Percentiles rank a stretch among this genome's conserved stretches.
These are phyloP conservation scores for Colletotrichum sp. DNA, from an alignment of 2,329 filamentous ascomycete species.

Conservation along the genomic window DNA sequence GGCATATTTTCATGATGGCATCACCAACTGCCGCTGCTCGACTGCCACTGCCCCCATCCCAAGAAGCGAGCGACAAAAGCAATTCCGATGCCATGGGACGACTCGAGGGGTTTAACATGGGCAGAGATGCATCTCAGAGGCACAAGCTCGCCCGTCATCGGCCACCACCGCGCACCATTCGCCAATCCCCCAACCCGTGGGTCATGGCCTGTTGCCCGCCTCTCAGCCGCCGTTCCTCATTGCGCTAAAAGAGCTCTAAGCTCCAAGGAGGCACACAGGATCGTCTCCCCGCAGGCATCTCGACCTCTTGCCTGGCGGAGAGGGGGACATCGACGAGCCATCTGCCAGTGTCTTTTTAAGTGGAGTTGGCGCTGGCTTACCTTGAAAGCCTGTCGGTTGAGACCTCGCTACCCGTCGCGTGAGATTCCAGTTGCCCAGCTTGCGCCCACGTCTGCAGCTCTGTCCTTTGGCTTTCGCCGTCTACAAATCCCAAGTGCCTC, in stretches of 20 bases:
- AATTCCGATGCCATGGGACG: not conserved
- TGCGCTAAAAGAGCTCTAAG: slow-evolving; percentile 7
- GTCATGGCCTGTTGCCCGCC: not conserved
- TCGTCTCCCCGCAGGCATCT: slow-evolving; percentile 1
- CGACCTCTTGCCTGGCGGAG: not conserved
- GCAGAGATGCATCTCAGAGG: not conserved
- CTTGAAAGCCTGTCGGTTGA: not conserved
- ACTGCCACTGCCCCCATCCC: not conserved
- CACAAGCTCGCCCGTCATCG: not conserved
- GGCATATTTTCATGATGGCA: not conserved
- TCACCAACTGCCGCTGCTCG: not conserved
- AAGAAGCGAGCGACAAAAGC: not conserved
- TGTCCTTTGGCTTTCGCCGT: no score
- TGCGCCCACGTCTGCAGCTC: not conserved
- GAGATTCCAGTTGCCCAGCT: not conserved
- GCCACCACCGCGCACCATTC: not conserved
- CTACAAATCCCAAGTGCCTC: not conserved
- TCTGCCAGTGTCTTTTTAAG: not conserved
- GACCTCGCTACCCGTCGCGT: not conserved
- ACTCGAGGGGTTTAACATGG: not conserved
- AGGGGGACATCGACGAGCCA: not conserved
- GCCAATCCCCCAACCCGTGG: not conserved
- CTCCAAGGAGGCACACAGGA: not conserved
- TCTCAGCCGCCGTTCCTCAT: not conserved
- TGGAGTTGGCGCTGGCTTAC: not conserved